Conservation (phyloP, 495 filamentous ascomycete species). For the Penicillium lividum region DNA sequence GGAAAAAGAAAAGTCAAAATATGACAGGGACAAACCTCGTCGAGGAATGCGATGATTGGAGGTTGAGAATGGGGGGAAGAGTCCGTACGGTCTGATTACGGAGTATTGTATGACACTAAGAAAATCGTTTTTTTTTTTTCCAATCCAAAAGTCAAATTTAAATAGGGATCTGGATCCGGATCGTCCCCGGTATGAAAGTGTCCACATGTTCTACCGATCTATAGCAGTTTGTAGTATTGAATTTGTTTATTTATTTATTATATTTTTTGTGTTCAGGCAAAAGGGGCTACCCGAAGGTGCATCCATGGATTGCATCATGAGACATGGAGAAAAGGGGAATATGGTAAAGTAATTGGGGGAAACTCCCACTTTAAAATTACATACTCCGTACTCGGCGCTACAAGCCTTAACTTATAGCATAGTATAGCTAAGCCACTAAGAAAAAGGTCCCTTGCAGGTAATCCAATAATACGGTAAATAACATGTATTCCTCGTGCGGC, state of each 20-base stretch:
- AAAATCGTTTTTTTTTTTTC: background rate
- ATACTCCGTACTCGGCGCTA: too few species aligned
- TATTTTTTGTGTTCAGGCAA: constrained; percentile 4
- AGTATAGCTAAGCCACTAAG: too few species aligned
- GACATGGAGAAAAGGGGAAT: background rate
- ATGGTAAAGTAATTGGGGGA: background rate
- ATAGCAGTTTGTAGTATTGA: background rate
- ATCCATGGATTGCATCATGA: constrained; percentile 20
- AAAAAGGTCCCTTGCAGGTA: constrained; percentile 16
- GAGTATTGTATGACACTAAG: constrained; percentile 8
- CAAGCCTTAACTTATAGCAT: too few species aligned
- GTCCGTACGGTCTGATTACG: background rate
- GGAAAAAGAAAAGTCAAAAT: constrained; percentile 5
- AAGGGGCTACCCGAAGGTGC: constrained; percentile 20
- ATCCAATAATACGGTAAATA: constrained; percentile 2
- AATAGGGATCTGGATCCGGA: constrained; percentile 34
- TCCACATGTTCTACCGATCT: constrained; percentile 22
- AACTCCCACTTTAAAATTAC: background rate
- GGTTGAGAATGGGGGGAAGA: constrained; percentile 7
- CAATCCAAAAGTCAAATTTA: constrained; percentile 1
- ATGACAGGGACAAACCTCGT: constrained; percentile 5
- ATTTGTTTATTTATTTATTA: constrained; percentile 2
- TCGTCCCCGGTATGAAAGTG: constrained; percentile 21
- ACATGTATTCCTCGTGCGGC: constrained; percentile 14
- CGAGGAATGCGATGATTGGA: constrained; percentile 12